Percentiles rank a stretch among this genome's conserved stretches.
These are phyloP conservation scores for Hyphopichia wangnamkhiaoensis DNA, from an alignment of 1,139 yeast genomes.

Conservation along the genomic window DNA sequence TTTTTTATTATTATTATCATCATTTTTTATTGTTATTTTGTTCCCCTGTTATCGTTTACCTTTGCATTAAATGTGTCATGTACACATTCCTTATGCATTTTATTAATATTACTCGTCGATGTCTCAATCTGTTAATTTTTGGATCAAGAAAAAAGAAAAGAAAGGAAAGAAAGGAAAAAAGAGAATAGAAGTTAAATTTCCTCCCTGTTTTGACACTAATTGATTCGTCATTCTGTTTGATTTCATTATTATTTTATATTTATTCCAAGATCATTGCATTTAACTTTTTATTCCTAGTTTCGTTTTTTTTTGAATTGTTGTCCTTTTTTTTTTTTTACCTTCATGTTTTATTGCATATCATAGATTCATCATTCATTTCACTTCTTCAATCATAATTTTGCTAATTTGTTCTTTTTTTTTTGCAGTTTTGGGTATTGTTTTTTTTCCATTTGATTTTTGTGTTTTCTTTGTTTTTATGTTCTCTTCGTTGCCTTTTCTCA, in stretches of 20 bases:
- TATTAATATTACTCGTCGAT: conserved; percentile 20
- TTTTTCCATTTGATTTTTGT: too few relatives aligned
- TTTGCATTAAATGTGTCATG: conserved; percentile 15
- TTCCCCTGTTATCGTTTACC: conserved; percentile 13
- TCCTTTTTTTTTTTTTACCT: neutral
- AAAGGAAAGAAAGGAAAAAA: conserved; percentile 19
- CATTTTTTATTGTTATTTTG: conserved; percentile 6
- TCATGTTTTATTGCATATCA: neutral
- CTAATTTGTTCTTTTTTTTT: too few relatives aligned
- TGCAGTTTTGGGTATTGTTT: too few relatives aligned
- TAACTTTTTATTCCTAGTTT: conserved; percentile 19
- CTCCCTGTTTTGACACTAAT: neutral
- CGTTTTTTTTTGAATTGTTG: neutral
- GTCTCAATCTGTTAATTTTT: conserved; percentile 29
- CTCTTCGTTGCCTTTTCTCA: too few relatives aligned
- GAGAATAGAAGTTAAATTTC: conserved; percentile 7
- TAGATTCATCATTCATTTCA: too few relatives aligned
- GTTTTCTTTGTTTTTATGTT: too few relatives aligned
- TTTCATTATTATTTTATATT: conserved; percentile 18
- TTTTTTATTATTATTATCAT: conserved; percentile 5
- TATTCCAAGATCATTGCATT: conserved; percentile 17
- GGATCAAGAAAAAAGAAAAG: neutral
- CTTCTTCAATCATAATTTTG: too few relatives aligned
- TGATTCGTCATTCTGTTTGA: conserved; percentile 7
- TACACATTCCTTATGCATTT: conserved; percentile 6